Conservation (phyloP, 768 basidiomycete genomes). For the Serendipita sp. region DNA sequence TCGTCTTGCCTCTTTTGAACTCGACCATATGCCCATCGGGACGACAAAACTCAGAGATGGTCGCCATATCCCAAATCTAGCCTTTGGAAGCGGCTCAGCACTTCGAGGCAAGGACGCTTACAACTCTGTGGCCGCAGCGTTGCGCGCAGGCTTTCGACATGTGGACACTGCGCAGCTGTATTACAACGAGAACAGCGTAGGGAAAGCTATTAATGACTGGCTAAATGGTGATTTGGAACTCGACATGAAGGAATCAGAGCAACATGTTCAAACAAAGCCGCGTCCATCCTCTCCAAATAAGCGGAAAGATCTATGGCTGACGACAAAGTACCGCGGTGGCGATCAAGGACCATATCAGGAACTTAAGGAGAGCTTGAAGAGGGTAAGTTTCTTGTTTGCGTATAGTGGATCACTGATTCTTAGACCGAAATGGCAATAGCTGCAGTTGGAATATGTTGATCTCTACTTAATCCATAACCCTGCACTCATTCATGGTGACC, state of each 20-base stretch:
- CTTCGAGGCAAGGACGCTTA: background rate
- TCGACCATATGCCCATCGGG: slow-evolving; percentile 20
- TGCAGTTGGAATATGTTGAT: slow-evolving; percentile 31
- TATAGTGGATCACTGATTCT: no score
- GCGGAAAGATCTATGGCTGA: slow-evolving; percentile 11
- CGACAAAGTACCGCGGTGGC: slow-evolving; percentile 17
- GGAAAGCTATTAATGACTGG: slow-evolving; percentile 1
- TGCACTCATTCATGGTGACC: slow-evolving; percentile 16
- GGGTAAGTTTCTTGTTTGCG: slow-evolving; percentile 29
- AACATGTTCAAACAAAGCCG: background rate
- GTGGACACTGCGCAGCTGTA: slow-evolving; percentile 43
- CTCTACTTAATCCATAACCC: slow-evolving; percentile 57
- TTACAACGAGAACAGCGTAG: slow-evolving; percentile 21
- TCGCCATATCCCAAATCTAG: background rate
- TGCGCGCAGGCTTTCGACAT: slow-evolving; percentile 23
- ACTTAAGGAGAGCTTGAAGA: slow-evolving; percentile 31
- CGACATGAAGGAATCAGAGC: background rate
- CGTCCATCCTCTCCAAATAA: background rate
- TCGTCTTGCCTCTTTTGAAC: background rate
- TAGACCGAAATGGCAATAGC: slow-evolving; percentile 35
- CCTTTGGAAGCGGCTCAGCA: background rate
- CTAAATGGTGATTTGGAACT: background rate
- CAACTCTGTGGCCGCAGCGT: background rate
- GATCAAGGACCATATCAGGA: slow-evolving; percentile 29
- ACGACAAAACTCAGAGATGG: slow-evolving; percentile 24